A percentile compares a stretch with the other conserved stretches of the same genome.
phyloP scores from a whole-genome alignment of 176 grass and related monocot species.

The Coix lacrymajobi region DNA sequence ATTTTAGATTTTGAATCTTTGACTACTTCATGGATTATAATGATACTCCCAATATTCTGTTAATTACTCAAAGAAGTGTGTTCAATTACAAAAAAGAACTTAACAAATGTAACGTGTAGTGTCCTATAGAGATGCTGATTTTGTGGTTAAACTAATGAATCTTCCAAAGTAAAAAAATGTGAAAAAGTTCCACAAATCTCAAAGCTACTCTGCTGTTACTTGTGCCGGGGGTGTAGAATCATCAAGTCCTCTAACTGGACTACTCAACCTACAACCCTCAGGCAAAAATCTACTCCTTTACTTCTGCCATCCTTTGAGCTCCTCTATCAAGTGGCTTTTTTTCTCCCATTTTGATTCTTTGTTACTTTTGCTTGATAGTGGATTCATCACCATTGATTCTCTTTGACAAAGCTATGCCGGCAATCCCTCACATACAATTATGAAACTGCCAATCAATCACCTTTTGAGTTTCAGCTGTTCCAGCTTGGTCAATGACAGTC shows the following conservation, averaged over 20 bases:
- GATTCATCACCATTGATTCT: background rate
- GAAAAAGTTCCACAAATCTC: background rate
- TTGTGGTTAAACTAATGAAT: background rate
- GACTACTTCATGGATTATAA: background rate
- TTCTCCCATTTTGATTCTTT: background rate
- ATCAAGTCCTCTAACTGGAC: background rate
- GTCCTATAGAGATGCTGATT: background rate
- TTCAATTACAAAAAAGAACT: background rate
- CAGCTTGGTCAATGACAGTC: background rate
- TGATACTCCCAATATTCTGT: background rate
- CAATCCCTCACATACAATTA: background rate
- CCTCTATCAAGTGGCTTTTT: background rate
- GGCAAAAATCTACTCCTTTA: background rate
- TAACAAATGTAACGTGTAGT: background rate
- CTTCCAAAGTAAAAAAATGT: background rate
- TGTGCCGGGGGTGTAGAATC: background rate
- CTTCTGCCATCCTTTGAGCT: background rate
- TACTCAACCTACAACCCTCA: background rate
- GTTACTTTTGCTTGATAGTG: background rate
- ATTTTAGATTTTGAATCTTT: slow-evolving; percentile 2
- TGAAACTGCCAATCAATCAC: background rate
- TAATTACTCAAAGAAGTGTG: background rate
- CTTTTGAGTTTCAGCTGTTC: background rate
- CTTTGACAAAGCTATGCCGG: background rate
- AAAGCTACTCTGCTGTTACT: background rate